These are phyloP conservation scores for Lipomyces yamanashiensis DNA, from an alignment of 805 yeast species.

Conservation along the genomic window DNA sequence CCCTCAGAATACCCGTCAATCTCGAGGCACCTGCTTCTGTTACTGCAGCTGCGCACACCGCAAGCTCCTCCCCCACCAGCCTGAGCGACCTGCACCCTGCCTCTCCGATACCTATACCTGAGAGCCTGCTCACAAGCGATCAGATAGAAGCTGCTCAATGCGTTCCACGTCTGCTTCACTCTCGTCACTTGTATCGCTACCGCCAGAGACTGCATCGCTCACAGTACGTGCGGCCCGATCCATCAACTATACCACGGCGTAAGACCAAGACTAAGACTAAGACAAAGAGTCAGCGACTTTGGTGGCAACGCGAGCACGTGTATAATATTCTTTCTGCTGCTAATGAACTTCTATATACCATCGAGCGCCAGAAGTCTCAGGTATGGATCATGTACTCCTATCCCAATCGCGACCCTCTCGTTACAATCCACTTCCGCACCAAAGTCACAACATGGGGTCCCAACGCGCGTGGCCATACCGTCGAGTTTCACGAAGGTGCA, in stretches of 20 bases:
- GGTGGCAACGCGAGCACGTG: slow-evolving; percentile 36
- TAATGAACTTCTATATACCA: slow-evolving; percentile 22
- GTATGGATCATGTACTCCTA: slow-evolving; percentile 28
- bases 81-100: neutral
- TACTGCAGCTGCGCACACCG: neutral
- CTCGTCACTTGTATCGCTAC: slow-evolving; percentile 10
- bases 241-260: neutral
- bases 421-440: slow-evolving; percentile 25
- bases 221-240: neutral
- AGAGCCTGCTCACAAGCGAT: neutral
- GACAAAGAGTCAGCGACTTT: neutral
- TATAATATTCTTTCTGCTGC: slow-evolving; percentile 17
- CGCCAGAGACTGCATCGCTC: slow-evolving; percentile 4
- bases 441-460: slow-evolving; percentile 20
- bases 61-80: neutral
- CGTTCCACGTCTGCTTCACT: slow-evolving; percentile 8
- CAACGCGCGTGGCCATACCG: slow-evolving; percentile 22
- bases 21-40: slow-evolving; percentile 20
- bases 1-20: slow-evolving; percentile 26
- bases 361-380: slow-evolving; percentile 23
- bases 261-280: neutral
- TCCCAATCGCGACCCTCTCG: slow-evolving; percentile 28
- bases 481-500: slow-evolving; percentile 20
- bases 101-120: slow-evolving; percentile 8
- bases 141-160: slow-evolving; percentile 9